A percentile compares a stretch with the other conserved stretches of the same genome.
Conservation (phyloP, 2,329 filamentous ascomycete genomes). For the Lasiodiplodia sp. region DNA sequence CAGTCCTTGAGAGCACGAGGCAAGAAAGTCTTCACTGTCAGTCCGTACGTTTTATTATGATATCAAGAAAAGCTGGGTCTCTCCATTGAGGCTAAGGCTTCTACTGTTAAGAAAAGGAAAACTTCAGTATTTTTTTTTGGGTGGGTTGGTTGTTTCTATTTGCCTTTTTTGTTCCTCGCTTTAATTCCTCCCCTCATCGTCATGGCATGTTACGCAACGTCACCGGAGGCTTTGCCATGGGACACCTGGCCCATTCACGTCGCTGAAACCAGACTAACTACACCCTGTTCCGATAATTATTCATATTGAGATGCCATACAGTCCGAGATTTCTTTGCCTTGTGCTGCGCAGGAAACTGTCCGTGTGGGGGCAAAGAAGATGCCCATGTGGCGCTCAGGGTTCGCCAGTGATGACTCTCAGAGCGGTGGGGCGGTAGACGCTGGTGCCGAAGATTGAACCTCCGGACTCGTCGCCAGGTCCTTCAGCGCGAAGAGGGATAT, state of each 20-base stretch:
- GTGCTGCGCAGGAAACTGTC: neutral
- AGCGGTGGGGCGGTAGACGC: constrained; percentile 11
- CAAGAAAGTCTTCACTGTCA: too few relatives aligned
- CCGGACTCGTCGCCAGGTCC: neutral
- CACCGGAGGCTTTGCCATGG: neutral
- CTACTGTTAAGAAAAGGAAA: too few relatives aligned
- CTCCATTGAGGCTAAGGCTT: too few relatives aligned
- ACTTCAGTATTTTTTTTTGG: too few relatives aligned
- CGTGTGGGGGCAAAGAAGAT: neutral
- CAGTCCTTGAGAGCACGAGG: too few relatives aligned
- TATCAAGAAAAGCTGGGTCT: too few relatives aligned
- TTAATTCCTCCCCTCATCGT: neutral
- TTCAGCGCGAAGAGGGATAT: constrained; percentile 3
- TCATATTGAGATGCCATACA: neutral
- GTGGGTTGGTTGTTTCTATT: too few relatives aligned
- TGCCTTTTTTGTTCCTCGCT: neutral
- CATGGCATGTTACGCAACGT: neutral
- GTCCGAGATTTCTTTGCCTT: neutral
- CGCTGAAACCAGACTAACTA: neutral
- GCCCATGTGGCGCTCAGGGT: neutral
- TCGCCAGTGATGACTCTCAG: neutral
- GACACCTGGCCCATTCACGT: neutral
- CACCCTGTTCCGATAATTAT: neutral
- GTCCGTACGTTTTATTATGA: too few relatives aligned
- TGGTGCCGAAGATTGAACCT: constrained; percentile 1